Base-by-base conservation (phyloP, 805 yeast genomes). In the Hanseniaspora singularis region DNA sequence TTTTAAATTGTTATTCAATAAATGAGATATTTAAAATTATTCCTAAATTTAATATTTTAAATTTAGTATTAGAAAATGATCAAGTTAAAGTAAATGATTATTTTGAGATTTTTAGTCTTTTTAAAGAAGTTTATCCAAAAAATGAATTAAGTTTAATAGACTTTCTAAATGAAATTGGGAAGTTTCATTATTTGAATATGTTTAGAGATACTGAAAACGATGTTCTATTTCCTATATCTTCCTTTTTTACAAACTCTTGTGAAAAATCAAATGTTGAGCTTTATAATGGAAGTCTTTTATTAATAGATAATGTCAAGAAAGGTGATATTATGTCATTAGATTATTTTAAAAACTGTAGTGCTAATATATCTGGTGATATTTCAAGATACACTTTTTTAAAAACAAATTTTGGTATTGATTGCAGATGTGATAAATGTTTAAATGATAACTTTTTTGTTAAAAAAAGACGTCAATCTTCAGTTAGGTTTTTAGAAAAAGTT, bases 181-280 rank as follows among this genome's bases (percentile, higher is more conserved):
- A 78, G 50, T 81, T 77, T 57, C 81, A 82, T 18, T 33, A 20
- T 20, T 20, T 33, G 11, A 33, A 33, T 20, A 12, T 33, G n/a
- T 33, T 33, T 15, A 33, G 20, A 20, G 26, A 19, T 12, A 3
- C 26, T 19, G 38, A 33, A 33, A 7, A 77, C 46, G 77, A 81
- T 2, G 73, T 76, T 40, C 56, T 82, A 15, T 84, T 68, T 58
- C 66, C 76, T 51, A 57, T 70, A 8, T 81, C 80, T 51, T 76
- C 92, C 0, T 82, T 81, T 56, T 64, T 84, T 55, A 84, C 84
- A 56, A 95, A 85, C 58, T 70, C 68, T 54, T 85, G 95, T 64
- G 76, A 33, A 5, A 11, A 71, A 33, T 88, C 92, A 2, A 83
- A 79, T 55, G 77, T 78, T 3, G 26, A 33, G 15, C 19, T 33